Evolutionary conservation across 768 basidiomycete genomes (phyloP), one percentile per base, ranked within the genome.

Genomic region (Clathrus columnatus): DNA sequence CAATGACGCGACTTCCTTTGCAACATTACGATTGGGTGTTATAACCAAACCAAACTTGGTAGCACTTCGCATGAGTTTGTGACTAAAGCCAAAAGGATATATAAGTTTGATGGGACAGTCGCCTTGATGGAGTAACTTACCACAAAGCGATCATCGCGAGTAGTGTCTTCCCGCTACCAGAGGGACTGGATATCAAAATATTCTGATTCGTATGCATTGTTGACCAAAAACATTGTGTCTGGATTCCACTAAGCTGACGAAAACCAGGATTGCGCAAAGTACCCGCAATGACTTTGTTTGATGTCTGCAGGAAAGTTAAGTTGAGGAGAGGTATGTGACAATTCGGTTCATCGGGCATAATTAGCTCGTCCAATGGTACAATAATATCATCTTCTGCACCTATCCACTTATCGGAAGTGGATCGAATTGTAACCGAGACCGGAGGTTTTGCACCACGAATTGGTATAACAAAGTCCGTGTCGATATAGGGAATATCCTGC

Each of bases 361-460:
- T 69, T 26, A 97, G 70, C 4, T 75, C 71, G 1, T 83, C 80
- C 41, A 98, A 67, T 2, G 82, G 67, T 41, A 97, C 73, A 1
- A 62, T 59, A 7, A 84, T 62, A 57, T 86, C 83, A 51, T 89
- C 81, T 62, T 96, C 93, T 1, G 93, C 87, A 2, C 91, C 91
- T 60, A 96, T 74, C 96, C 96, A 99, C 57, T 81, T 78, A 68
- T 97, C 94, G 6, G 92, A 97, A 45, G 90, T 79, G 32, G 82
- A 84, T 17, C 89, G 82, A 54, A 96, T 76, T 5, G 79, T 85
- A 20, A 97, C 71, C 2, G 74, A 81, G 2, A 83, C 70, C 0
- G 89, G 87, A 4, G 77, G 73, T 41, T 72, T 70, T 23, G 77
- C 75, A 24, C 74, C 70, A 6, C 81, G 73, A 45, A 96, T 76